Conservation (phyloP, 768 basidiomycete species). For the Chiua virens region DNA sequence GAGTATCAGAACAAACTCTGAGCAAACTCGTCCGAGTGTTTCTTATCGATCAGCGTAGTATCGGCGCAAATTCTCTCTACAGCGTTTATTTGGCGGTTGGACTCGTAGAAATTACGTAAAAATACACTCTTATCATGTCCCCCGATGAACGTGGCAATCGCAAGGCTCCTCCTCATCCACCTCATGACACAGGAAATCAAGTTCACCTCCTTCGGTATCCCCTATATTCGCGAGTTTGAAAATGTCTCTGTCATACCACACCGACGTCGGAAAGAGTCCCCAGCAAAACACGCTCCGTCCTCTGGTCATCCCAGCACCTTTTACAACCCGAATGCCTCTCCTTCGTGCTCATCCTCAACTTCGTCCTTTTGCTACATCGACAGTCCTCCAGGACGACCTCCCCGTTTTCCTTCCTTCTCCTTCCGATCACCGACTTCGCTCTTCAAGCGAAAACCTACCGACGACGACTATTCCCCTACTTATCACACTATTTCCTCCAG, state of each 20-base stretch:
- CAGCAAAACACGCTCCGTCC: neutral
- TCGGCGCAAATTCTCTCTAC: neutral
- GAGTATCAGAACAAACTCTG: no score
- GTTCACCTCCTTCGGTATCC: constrained; percentile 31
- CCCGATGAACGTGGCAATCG: constrained; percentile 2
- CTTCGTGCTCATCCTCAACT: no score
- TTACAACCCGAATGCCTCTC: no score
- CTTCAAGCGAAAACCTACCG: constrained; percentile 23
- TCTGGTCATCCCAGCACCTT: no score
- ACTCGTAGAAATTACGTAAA: constrained; percentile 3
- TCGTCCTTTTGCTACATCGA: constrained; percentile 32
- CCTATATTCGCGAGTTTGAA: constrained; percentile 30
- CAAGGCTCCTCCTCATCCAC: neutral
- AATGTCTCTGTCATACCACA: constrained; percentile 23
- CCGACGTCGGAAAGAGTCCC: neutral
- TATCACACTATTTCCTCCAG: no score
- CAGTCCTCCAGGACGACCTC: constrained; percentile 14
- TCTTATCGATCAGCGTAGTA: no score
- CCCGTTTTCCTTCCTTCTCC: constrained; percentile 11
- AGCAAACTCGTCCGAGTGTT: no score
- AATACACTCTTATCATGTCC: neutral
- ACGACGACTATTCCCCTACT: no score
- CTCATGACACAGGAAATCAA: constrained; percentile 11
- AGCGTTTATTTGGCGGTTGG: neutral
- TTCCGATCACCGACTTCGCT: constrained; percentile 11